These are phyloP conservation scores for Garcia nutans DNA, from an alignment of 345 rosid species.

Conservation along the genomic window DNA sequence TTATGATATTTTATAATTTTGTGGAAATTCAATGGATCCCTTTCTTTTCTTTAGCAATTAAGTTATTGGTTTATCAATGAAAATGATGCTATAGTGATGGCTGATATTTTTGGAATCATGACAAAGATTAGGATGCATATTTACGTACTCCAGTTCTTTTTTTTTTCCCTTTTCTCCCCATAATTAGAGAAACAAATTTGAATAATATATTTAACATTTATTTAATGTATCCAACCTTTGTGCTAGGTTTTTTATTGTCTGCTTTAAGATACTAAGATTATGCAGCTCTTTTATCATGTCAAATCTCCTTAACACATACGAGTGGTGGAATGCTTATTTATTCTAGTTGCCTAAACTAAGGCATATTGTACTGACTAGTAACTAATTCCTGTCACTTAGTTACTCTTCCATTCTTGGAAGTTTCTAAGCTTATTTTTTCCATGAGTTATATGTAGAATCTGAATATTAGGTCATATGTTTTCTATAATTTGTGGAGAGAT, in stretches of 20 bases:
- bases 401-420: not conserved
- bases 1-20: not conserved
- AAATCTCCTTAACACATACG: not conserved
- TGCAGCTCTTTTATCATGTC: not conserved
- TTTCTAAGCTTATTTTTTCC: not conserved
- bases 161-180: not conserved
- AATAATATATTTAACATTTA: not conserved
- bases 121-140: not conserved
- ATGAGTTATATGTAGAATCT: not conserved
- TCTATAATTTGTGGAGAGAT: not conserved
- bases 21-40: not conserved
- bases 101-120: conserved; percentile 1
- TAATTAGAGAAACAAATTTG: not conserved
- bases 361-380: not conserved
- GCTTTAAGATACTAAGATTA: not conserved
- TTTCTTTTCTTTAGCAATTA: not conserved
- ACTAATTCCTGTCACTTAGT: not conserved
- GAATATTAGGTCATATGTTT: not conserved
- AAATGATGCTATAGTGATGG: not conserved
- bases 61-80: not conserved
- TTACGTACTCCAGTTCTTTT: not conserved
- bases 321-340: not conserved
- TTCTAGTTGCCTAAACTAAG: not conserved
- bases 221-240: not conserved
- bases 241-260: not conserved